Base-by-base conservation (phyloP, 2,329 filamentous ascomycete genomes). In the Huntiella omanensis region DNA sequence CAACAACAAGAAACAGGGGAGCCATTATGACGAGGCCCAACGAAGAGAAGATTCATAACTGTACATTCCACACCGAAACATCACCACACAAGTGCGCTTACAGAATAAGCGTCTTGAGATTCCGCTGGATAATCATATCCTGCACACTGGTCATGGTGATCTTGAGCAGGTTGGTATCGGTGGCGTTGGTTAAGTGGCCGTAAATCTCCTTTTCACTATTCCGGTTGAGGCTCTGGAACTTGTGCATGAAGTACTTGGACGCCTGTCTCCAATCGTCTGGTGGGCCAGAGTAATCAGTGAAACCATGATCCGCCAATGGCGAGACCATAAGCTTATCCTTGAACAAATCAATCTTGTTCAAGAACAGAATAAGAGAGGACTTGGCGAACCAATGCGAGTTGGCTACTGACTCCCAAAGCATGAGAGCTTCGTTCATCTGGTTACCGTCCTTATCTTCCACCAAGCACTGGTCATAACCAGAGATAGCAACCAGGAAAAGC, bases 371-470 rank as follows among this genome's bases (percentile, higher is more conserved):
- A 50, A 87, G 77, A 1, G 82, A 77, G 36, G 83, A 85, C 54
- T 80, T 79, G 55, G 77, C 76, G 63, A 88, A 88, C 83, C 83
- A 88, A 58, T 85, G 81, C 3, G 82, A 85, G 59, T 87, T 87
- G 56, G 81, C 81, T 52, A 88, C 80, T 1, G 82, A 86, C 59
- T 87, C 83, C 68, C 84, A 88, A 13, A 88, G 69, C 80, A 87
- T 87, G 55, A 88, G 67, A 2, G 83, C 82, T 62, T 88, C 83
- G 61, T 86, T 83, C 82, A 87, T 88, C 82, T 87, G 83, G 59
- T 88, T 88, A 52, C 87, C 87, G 60, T 93, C 91, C 62, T 93
- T 87, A 60, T 96, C 88, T 64, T 96, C 88, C 3, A 95, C 85
- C 42, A 96, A 67, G 57, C 87, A 93, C 62, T 96, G 91, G 59